A percentile compares a stretch with the other conserved stretches of the same genome.
phyloP scores from a whole-genome alignment of 805 yeast species.

The Metschnikowia continentalis region DNA sequence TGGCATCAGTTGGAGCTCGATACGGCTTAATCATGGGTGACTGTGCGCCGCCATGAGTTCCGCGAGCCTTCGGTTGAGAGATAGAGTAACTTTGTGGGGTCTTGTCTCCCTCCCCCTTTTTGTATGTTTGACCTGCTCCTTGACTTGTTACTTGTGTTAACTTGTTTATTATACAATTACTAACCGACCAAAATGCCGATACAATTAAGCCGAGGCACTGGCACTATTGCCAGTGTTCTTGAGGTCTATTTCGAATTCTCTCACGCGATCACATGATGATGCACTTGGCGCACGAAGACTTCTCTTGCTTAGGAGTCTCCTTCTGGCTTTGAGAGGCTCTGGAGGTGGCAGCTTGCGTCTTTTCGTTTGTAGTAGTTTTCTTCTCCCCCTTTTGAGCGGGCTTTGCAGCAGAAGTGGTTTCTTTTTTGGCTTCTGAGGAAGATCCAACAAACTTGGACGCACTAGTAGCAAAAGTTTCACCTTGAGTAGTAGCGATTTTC shows the following conservation, averaged over 20 bases:
- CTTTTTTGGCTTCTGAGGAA: background rate
- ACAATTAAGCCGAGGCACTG: background rate
- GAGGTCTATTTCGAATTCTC: background rate
- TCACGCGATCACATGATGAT: conserved; percentile 9
- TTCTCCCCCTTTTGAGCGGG: background rate
- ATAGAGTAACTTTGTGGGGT: conserved; percentile 13
- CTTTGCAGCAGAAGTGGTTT: background rate
- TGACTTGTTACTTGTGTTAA: background rate
- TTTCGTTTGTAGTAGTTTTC: background rate
- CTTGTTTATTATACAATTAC: background rate
- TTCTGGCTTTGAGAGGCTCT: conserved; percentile 12
- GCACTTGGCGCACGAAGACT: conserved; percentile 15
- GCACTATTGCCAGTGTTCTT: background rate
- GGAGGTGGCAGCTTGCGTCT: conserved; percentile 2
- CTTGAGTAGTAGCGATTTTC: conserved; percentile 62
- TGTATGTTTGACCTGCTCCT: conserved; percentile 1
- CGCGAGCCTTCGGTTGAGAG: conserved; percentile 9
- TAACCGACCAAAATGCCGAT: background rate
- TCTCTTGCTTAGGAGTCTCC: conserved; percentile 5
- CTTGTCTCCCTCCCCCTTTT: conserved; percentile 7
- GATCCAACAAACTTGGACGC: conserved; percentile 22
- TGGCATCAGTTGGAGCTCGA: background rate
- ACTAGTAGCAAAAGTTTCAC: conserved; percentile 48
- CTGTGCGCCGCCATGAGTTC: background rate
- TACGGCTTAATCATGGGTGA: background rate